phyloP scores from a whole-genome alignment of 1,139 yeast species.

The Yamadazyma conglobata region DNA sequence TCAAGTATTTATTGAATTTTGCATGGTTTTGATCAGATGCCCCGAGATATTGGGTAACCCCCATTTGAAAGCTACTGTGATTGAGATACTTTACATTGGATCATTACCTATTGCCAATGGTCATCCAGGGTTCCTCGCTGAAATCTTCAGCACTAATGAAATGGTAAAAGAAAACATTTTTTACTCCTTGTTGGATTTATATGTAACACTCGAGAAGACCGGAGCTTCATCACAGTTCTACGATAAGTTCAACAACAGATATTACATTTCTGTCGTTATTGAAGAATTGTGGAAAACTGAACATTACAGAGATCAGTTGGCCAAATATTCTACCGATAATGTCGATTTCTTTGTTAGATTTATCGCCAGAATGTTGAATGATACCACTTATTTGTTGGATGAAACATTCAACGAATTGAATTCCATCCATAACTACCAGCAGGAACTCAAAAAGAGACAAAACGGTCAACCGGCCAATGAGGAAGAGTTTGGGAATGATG shows the following conservation, averaged over 20 bases:
- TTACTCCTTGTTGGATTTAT: conserved; percentile 81
- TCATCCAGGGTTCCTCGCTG: conserved; percentile 71
- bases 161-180: conserved; percentile 64
- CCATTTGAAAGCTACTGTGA: conserved; percentile 80
- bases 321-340: conserved; percentile 58
- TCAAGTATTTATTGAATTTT: conserved; percentile 64
- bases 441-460: conserved; percentile 44
- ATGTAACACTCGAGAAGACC: conserved; percentile 93
- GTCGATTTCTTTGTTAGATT: conserved; percentile 86
- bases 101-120: conserved; percentile 55
- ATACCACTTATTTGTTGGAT: conserved; percentile 85
- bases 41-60: conserved; percentile 89
- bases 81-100: conserved; percentile 79
- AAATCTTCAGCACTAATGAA: conserved; percentile 60
- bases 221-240: conserved; percentile 95
- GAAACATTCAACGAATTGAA: conserved; percentile 81
- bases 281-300: conserved; percentile 81
- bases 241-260: conserved; percentile 90
- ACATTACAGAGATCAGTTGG: conserved; percentile 63
- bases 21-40: conserved; percentile 73
- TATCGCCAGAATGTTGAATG: conserved; percentile 92
- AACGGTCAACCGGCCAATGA: conserved; percentile 35
- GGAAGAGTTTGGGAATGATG: conserved; percentile 51
- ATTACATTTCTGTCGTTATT: conserved; percentile 77
- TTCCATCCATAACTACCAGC: conserved; percentile 72